These are phyloP conservation scores for Prunus salicina DNA, from an alignment of 306 rosid species.

Conservation along the genomic window DNA sequence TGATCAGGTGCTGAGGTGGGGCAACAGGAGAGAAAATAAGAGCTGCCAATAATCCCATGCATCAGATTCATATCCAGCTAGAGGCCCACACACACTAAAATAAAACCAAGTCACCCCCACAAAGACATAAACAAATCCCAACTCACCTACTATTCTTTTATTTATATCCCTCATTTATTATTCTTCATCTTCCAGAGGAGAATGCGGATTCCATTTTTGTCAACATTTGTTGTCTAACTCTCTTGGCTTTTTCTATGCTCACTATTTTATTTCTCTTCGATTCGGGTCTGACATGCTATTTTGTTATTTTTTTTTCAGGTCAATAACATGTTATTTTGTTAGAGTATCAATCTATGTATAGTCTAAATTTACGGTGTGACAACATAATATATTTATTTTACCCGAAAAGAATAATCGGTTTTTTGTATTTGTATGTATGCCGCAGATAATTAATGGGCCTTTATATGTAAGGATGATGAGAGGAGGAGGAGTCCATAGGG, in stretches of 20 bases:
- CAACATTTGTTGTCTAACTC: slow-evolving; percentile 16
- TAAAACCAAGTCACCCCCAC: no score
- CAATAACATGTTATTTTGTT: neutral
- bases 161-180: neutral
- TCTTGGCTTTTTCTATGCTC: slow-evolving; percentile 15
- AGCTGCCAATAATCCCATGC: no score
- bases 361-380: neutral
- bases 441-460: neutral
- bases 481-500: neutral
- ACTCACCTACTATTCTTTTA: no score
- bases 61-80: no score
- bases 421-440: neutral
- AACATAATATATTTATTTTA: neutral
- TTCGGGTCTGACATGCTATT: neutral
- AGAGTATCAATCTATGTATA: neutral
- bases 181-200: neutral
- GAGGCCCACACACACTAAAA: no score
- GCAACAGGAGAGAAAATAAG: neutral
- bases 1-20: neutral
- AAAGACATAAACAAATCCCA: no score
- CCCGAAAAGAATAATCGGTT: rapidly evolving
- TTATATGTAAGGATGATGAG: neutral
- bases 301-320: no score
- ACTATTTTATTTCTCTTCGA: neutral
- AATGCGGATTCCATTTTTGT: slow-evolving; percentile 14